A percentile compares a stretch with the other conserved stretches of the same genome.
phyloP scores from a whole-genome alignment of 2,329 filamentous ascomycete genomes.

The Penicillium sp. region DNA sequence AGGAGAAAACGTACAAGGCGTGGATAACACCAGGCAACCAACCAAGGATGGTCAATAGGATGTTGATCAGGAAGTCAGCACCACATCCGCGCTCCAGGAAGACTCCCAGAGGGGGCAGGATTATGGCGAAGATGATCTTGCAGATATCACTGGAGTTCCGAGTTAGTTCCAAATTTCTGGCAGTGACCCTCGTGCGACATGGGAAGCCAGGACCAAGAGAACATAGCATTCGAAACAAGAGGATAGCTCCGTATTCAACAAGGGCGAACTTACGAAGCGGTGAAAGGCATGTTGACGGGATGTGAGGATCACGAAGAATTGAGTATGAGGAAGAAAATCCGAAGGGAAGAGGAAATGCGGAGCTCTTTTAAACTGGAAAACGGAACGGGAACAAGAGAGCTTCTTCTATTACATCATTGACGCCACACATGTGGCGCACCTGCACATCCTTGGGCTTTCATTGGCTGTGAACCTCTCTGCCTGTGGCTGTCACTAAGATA shows the following conservation, averaged over 20 bases:
- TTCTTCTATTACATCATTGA: constrained; percentile 40
- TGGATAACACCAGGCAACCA: constrained; percentile 86
- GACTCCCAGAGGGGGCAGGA: constrained; percentile 87
- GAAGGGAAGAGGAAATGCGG: constrained; percentile 6
- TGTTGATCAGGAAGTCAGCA: constrained; percentile 87
- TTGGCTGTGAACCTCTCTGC: not conserved
- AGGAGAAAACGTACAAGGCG: constrained; percentile 66
- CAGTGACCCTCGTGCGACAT: not conserved
- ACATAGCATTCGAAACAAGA: not conserved
- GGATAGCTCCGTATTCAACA: not conserved
- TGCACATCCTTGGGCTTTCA: not conserved
- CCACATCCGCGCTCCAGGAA: constrained; percentile 92
- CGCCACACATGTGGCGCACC: not conserved
- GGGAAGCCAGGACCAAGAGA: not conserved
- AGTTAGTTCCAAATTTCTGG: not conserved
- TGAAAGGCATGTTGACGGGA: constrained; percentile 51
- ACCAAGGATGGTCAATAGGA: constrained; percentile 77
- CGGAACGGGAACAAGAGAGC: constrained; percentile 39
- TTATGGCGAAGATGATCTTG: constrained; percentile 84
- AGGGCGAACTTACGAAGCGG: constrained; percentile 47
- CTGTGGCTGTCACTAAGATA: constrained; percentile 3
- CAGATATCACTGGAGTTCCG: constrained; percentile 62
- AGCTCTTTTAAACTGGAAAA: constrained; percentile 47
- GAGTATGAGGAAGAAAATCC: not conserved
- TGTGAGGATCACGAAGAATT: constrained; percentile 4